These are phyloP conservation scores for Hanseniaspora lachancei DNA, from an alignment of 805 yeast genomes.

Conservation along the genomic window DNA sequence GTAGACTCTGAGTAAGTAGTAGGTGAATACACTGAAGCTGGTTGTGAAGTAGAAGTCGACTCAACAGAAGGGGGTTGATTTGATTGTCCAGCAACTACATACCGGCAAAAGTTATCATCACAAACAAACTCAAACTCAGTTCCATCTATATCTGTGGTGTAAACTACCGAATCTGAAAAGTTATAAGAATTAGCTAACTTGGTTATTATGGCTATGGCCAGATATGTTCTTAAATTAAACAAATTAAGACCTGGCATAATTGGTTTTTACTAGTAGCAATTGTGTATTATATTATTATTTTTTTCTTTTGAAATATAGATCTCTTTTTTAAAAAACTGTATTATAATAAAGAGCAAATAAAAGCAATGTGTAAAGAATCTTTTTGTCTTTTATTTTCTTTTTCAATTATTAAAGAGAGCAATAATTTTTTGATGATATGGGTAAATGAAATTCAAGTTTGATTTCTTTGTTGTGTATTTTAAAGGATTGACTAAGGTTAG, in stretches of 20 bases:
- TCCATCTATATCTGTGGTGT: not conserved
- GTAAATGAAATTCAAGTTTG: not conserved
- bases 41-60: not conserved
- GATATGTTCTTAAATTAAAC: not conserved
- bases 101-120: not conserved
- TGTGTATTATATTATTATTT: too few species aligned
- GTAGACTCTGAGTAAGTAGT: too few species aligned
- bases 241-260: not conserved
- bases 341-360: too few species aligned
- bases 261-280: too few species aligned
- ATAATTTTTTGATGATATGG: not conserved
- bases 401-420: too few species aligned
- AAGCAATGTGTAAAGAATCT: too few species aligned
- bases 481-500: conserved; percentile 11
- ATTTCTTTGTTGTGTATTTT: not conserved
- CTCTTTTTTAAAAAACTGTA: too few species aligned
- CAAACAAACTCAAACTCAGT: not conserved
- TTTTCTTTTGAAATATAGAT: too few species aligned
- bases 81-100: not conserved
- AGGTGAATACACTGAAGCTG: not conserved
- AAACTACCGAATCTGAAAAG: not conserved
- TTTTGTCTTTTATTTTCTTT: too few species aligned
- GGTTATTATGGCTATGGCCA: not conserved
- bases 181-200: not conserved
- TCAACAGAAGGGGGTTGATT: not conserved